These are phyloP conservation scores for Chlorella ohadii DNA, from an alignment of 139 green algal genomes.

Conservation along the genomic window DNA sequence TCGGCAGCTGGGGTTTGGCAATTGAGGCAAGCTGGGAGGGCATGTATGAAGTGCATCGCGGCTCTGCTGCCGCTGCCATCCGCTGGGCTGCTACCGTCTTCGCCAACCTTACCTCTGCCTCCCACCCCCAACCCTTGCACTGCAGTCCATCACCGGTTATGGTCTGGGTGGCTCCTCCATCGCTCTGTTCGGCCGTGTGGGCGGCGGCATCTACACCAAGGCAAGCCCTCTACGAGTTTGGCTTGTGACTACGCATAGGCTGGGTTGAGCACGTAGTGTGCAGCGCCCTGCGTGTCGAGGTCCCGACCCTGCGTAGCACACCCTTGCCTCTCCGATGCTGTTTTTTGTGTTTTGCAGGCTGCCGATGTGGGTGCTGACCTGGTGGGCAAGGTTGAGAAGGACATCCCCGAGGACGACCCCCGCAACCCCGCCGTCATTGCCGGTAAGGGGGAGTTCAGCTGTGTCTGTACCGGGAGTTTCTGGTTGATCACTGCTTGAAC, in stretches of 20 bases:
- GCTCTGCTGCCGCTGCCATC: too few relatives aligned
- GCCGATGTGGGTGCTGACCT: conserved; percentile 98
- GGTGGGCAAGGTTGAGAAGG: conserved; percentile 98
- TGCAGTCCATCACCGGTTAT: conserved; percentile 96
- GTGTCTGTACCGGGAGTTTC: too few relatives aligned
- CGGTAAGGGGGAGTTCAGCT: conserved; percentile 71
- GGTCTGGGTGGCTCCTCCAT: conserved; percentile 97
- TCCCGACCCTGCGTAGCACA: too few relatives aligned
- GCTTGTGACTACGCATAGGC: too few relatives aligned
- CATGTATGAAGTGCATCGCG: too few relatives aligned
- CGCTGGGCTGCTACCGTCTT: too few relatives aligned
- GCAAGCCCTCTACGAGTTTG: background rate
- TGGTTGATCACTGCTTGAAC: too few relatives aligned
- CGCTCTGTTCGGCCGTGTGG: conserved; percentile 96
- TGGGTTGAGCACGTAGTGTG: too few relatives aligned
- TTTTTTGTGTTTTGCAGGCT: conserved; percentile 99
- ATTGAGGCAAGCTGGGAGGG: too few relatives aligned
- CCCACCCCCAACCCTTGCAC: background rate
- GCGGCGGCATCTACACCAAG: conserved; percentile 71
- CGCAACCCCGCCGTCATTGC: conserved; percentile 98
- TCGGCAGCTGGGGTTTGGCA: too few relatives aligned
- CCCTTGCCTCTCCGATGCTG: conserved; percentile 69
- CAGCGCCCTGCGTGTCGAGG: too few relatives aligned
- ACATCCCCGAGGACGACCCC: conserved; percentile 99
- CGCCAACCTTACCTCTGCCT: background rate